Conservation (phyloP, 148 eudicot species). For the Linanthus parryae region DNA sequence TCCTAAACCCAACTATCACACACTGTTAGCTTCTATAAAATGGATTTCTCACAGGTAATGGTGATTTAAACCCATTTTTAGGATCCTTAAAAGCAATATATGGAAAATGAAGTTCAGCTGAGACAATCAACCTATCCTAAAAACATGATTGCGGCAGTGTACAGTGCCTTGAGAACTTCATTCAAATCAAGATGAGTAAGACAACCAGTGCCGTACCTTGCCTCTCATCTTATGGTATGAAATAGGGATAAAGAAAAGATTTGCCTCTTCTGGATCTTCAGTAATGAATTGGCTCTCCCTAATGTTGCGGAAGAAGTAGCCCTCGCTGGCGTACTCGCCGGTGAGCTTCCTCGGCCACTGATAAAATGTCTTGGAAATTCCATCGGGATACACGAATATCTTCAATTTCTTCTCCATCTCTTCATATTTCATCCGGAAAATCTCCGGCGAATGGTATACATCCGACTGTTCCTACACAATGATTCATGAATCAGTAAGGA, state of each 20-base stretch:
- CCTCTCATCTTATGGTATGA: constrained; percentile 98
- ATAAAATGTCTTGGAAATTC: constrained; percentile 70
- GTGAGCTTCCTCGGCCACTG: constrained; percentile 92
- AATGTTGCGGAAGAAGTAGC: constrained; percentile 88
- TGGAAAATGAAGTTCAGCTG: too few species aligned
- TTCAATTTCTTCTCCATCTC: constrained; percentile 79
- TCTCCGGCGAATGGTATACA: constrained; percentile 58
- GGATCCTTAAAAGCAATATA: too few species aligned
- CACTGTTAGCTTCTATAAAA: too few species aligned
- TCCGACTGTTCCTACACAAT: too few species aligned
- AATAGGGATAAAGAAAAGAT: constrained; percentile 83
- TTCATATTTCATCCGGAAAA: constrained; percentile 53
- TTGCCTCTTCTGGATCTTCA: constrained; percentile 77
- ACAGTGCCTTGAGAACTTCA: too few species aligned
- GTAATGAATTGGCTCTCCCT: constrained; percentile 72
- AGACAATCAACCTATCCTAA: too few species aligned
- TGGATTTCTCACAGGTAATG: too few species aligned
- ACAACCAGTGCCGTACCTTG: constrained; percentile 48
- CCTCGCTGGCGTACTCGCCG: constrained; percentile 89
- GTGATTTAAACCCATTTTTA: too few species aligned
- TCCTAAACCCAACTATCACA: too few species aligned
- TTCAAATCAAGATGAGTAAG: too few species aligned
- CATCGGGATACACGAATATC: constrained; percentile 77
- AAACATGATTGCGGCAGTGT: too few species aligned
- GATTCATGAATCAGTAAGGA: too few species aligned